A percentile compares a stretch with the other conserved stretches of the same genome.
phyloP scores from a whole-genome alignment of 2,329 filamentous ascomycete genomes.

The Acarospora socialis region DNA sequence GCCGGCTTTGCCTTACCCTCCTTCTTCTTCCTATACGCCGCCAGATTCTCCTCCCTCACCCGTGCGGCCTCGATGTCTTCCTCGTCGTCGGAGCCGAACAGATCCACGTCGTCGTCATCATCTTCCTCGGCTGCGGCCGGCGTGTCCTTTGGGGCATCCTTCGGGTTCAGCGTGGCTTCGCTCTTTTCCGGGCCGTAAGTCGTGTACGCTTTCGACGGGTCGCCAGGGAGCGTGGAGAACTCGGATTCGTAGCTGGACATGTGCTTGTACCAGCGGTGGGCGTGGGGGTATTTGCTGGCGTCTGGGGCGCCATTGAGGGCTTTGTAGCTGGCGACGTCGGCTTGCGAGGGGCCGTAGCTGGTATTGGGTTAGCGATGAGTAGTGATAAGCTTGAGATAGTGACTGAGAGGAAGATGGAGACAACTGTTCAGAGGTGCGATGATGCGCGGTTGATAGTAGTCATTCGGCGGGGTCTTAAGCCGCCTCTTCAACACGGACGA shows the following conservation, averaged over 20 bases:
- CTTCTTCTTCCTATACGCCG: constrained; percentile 96
- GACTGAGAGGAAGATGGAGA: constrained; percentile 2
- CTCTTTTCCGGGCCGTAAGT: constrained; percentile 76
- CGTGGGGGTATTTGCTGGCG: constrained; percentile 79
- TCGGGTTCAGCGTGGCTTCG: constrained; percentile 69
- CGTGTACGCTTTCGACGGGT: constrained; percentile 76
- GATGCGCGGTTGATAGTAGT: constrained; percentile 60
- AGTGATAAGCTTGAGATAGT: neutral
- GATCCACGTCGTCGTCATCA: constrained; percentile 82
- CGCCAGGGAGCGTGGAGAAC: constrained; percentile 80
- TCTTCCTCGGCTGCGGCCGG: constrained; percentile 49
- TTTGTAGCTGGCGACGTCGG: constrained; percentile 94
- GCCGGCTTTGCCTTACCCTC: constrained; percentile 77
- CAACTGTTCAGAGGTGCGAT: constrained; percentile 58
- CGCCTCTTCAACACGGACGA: constrained; percentile 95
- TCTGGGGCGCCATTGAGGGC: constrained; percentile 62
- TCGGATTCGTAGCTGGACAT: constrained; percentile 84
- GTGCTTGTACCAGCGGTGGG: constrained; percentile 98
- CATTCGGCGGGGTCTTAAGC: constrained; percentile 79
- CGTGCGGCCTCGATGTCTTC: constrained; percentile 77
- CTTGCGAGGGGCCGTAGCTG: constrained; percentile 65
- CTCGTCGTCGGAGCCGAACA: constrained; percentile 86
- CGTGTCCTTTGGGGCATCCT: constrained; percentile 53
- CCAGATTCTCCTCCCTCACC: constrained; percentile 77
- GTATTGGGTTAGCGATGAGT: constrained; percentile 14